A percentile compares a stretch with the other conserved stretches of the same genome.
Conservation (phyloP, 108 stramenopile genomes). For the Fistulifera solaris region DNA sequence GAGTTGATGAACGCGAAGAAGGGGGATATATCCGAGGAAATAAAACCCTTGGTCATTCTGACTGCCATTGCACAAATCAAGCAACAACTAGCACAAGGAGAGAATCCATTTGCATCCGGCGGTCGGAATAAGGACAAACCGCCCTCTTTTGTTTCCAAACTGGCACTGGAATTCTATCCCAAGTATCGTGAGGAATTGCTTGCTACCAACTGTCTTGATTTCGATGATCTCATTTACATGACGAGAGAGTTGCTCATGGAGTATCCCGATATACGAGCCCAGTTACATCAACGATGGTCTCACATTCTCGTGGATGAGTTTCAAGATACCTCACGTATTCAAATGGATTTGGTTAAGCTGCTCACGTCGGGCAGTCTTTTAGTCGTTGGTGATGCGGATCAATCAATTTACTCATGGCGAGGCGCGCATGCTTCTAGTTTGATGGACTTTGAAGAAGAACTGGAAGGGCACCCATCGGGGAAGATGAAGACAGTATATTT, state of each 20-base stretch:
- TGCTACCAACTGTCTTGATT: constrained; percentile 73
- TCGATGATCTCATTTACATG: constrained; percentile 85
- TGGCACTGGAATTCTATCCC: constrained; percentile 43
- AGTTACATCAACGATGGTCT: constrained; percentile 50
- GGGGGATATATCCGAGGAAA: constrained; percentile 8
- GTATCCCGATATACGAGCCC: constrained; percentile 31
- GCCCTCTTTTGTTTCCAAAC: constrained; percentile 17
- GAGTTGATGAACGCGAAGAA: constrained; percentile 35
- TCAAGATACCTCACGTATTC: constrained; percentile 68
- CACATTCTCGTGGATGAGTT: constrained; percentile 85
- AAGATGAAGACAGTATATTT: constrained; percentile 54
- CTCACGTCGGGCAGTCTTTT: constrained; percentile 59
- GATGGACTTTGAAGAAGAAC: constrained; percentile 45
- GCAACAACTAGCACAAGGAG: constrained; percentile 14
- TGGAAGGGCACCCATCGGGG: constrained; percentile 19
- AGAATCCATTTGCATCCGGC: constrained; percentile 20
- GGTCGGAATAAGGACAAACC: constrained; percentile 10
- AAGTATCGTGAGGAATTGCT: constrained; percentile 58
- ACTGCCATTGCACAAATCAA: constrained; percentile 44
- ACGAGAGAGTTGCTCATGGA: constrained; percentile 54
- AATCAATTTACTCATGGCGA: constrained; percentile 77
- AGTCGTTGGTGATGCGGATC: constrained; percentile 80
- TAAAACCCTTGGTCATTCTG: constrained; percentile 46
- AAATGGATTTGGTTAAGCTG: constrained; percentile 66
- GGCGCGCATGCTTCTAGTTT: constrained; percentile 70